These are phyloP conservation scores for Botrytis medusae DNA, from an alignment of 2,329 filamentous ascomycete genomes.

Conservation along the genomic window DNA sequence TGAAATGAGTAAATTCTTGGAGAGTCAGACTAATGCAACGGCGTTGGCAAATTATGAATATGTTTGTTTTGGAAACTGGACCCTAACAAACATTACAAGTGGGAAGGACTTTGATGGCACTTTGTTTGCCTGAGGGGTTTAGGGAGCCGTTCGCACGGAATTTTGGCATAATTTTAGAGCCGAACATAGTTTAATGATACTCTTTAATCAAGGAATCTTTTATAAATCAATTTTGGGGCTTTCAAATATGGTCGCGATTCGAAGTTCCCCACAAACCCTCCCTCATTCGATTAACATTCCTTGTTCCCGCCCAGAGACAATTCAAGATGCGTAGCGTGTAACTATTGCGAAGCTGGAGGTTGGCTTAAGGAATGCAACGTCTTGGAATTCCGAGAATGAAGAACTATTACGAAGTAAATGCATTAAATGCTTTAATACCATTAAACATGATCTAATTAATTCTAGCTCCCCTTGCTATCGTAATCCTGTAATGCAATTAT, in stretches of 20 bases:
- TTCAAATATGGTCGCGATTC: neutral
- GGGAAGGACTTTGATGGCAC: constrained; percentile 20
- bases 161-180: neutral
- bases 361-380: neutral
- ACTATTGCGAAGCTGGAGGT: neutral
- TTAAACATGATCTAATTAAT: neutral
- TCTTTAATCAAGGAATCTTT: neutral
- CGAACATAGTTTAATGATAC: neutral
- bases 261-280: neutral
- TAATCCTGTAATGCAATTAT: neutral
- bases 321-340: neutral
- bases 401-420: neutral
- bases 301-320: neutral
- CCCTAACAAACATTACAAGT: constrained; percentile 15
- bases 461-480: neutral
- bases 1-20: constrained; percentile 44
- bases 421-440: too few species aligned
- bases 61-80: constrained; percentile 20
- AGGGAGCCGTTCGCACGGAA: neutral
- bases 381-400: neutral
- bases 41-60: constrained; percentile 24
- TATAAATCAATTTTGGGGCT: neutral
- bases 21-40: constrained; percentile 21
- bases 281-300: neutral
- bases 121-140: neutral